These are phyloP conservation scores for Magnolia changhungtana DNA, from an alignment of 164 flowering plant genomes.

Conservation along the genomic window DNA sequence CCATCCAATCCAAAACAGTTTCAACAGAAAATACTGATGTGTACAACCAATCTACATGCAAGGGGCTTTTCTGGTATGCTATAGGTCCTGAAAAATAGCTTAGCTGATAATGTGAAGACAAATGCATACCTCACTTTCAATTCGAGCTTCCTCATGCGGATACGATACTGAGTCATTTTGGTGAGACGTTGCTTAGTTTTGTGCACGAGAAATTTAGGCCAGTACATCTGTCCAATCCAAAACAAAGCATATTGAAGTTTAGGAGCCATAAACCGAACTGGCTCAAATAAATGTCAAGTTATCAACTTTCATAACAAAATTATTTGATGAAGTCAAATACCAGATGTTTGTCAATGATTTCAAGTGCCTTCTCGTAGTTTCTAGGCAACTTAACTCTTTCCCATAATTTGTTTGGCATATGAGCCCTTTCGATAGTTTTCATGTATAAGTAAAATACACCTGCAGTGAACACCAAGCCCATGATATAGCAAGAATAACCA, in stretches of 20 bases:
- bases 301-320: not conserved
- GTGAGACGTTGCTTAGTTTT: slow-evolving; percentile 84
- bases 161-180: slow-evolving; percentile 93
- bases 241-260: not conserved
- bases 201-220: slow-evolving; percentile 87
- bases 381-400: slow-evolving; percentile 83
- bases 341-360: slow-evolving; percentile 80
- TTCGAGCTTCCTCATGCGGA: slow-evolving; percentile 92
- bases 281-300: not conserved
- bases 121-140: slow-evolving; percentile 72
- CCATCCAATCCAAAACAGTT: not conserved
- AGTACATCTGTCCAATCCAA: slow-evolving; percentile 55
- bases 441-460: slow-evolving; percentile 89
- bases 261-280: not conserved
- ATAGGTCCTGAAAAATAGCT: not conserved
- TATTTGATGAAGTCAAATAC: slow-evolving; percentile 28
- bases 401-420: slow-evolving; percentile 83
- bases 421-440: slow-evolving; percentile 95
- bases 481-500: not conserved
- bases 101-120: not conserved
- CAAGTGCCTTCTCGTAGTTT: slow-evolving; percentile 83
- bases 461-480: slow-evolving; percentile 23
- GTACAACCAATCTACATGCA: not conserved
- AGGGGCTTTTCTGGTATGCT: not conserved
- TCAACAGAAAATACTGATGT: not conserved